These are phyloP conservation scores for Helenozyma rhizophorensis DNA, from an alignment of 805 yeast genomes.

Conservation along the genomic window DNA sequence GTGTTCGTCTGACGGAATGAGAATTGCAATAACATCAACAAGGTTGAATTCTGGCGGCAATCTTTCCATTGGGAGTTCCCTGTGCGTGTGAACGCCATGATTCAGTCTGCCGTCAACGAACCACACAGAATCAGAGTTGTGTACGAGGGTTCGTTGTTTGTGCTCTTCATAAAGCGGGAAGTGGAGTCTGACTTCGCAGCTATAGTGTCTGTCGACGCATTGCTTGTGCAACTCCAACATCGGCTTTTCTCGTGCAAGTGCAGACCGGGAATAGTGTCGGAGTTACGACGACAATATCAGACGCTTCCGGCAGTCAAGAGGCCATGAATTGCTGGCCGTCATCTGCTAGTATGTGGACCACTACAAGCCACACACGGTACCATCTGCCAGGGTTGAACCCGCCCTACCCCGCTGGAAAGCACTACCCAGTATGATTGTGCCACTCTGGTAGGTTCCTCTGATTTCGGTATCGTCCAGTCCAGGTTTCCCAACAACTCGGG, in stretches of 20 bases:
- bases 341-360: slow-evolving; percentile 34
- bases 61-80: too few species aligned
- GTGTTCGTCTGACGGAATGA: too few species aligned
- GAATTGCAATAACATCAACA: too few species aligned
- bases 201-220: slow-evolving; percentile 74
- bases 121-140: slow-evolving; percentile 65
- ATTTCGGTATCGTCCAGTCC: slow-evolving; percentile 25
- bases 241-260: slow-evolving; percentile 79
- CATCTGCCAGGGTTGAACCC: slow-evolving; percentile 44
- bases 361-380: slow-evolving; percentile 54
- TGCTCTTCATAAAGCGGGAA: slow-evolving; percentile 64
- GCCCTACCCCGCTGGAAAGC: slow-evolving; percentile 32
- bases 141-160: slow-evolving; percentile 77
- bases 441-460: slow-evolving; percentile 26
- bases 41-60: too few species aligned
- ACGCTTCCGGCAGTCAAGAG: slow-evolving; percentile 68
- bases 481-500: slow-evolving; percentile 22
- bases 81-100: slow-evolving; percentile 85
- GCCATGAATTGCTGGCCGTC: slow-evolving; percentile 33
- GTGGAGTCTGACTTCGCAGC: slow-evolving; percentile 76
- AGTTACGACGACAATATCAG: slow-evolving; percentile 67
- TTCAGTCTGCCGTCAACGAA: slow-evolving; percentile 77
- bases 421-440: slow-evolving; percentile 26
- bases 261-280: slow-evolving; percentile 71
- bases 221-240: slow-evolving; percentile 87